Base-by-base conservation (phyloP, 495 filamentous ascomycete species). In the Penicilliopsis zonata region DNA sequence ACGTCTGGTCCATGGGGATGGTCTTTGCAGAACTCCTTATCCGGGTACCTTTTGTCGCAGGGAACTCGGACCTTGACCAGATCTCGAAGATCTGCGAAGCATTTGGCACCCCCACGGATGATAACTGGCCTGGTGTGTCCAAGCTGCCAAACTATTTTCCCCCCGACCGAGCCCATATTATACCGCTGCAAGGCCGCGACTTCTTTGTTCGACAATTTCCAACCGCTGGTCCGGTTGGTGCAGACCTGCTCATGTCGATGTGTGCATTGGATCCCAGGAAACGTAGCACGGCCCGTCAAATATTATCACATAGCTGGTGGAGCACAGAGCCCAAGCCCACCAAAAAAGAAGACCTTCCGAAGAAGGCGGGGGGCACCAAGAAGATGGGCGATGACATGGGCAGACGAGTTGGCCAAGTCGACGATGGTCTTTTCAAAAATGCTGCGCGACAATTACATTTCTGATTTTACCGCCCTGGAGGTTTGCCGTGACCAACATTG, bases 71-170 rank as follows among this genome's bases (percentile, higher is more conserved):
- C 39, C 66, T 94, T 43, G 62, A 80, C 40, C 81, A 86, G 50
- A 70, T 94, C 23, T 54, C 69, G 18, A 67, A 87, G 34, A 92
- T 96, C 40, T 83, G 76, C 46, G 72, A 83, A 42, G 74, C 76
- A 5, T 74, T 96, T 38, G 92, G 92, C 14, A 94, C 86, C 0
- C 90, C 90, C 3, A 87, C 77, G 1, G 92, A 99, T 51, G 81
- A 84, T 4, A 87, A 86, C 47, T 99, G 92, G 92, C 86, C 90
- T 0, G 90, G 88, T 7, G 90, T 96, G 3, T 76, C 77, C 2
- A 71, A 70, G 41, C 59, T 99, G 13, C 75, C 76, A n/a, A 76
- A 76, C 34, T 98, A 86, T 47, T 62, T 80, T 5, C 61, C 72
- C 6, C 50, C 67, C 1, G 73, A 75, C 33, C 53, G 52, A 13